Evolutionary conservation across 2,329 filamentous ascomycete genomes (phyloP).

Genomic region (Hymenoscyphus infarciens): DNA sequence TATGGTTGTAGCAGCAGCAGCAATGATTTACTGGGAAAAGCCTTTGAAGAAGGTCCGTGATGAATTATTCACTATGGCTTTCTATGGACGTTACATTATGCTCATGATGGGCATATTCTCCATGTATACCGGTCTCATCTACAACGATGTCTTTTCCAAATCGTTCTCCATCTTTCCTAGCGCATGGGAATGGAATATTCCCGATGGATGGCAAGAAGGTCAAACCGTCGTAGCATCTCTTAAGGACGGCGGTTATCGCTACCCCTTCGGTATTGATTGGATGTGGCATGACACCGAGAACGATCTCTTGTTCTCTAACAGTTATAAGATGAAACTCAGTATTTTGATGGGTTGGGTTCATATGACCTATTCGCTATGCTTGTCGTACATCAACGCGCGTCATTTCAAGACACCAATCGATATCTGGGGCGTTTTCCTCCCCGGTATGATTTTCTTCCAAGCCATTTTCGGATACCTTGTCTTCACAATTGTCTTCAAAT

Average conservation of each 20-base stretch:
- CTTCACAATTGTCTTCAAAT: conserved; percentile 94
- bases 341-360: conserved; percentile 96
- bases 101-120: conserved; percentile 97
- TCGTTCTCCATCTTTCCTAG: conserved; percentile 84
- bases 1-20: conserved; percentile 76
- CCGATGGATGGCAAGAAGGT: conserved; percentile 62
- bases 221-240: conserved; percentile 64
- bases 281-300: conserved; percentile 97
- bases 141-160: conserved; percentile 96
- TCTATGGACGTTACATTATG: conserved; percentile 98
- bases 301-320: conserved; percentile 92
- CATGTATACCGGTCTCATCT: conserved; percentile 93
- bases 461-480: conserved; percentile 97
- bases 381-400: conserved; percentile 87
- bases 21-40: conserved; percentile 98
- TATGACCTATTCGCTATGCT: conserved; percentile 97
- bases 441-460: conserved; percentile 99
- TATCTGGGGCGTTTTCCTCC: conserved; percentile 95
- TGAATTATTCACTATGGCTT: conserved; percentile 96
- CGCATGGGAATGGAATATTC: conserved; percentile 72
- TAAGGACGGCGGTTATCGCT: conserved; percentile 64
- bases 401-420: conserved; percentile 95
- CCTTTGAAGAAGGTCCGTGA: conserved; percentile 87
- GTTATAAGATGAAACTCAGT: conserved; percentile 99
- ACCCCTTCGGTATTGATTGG: conserved; percentile 94